phyloP scores from a whole-genome alignment of 139 green algal species.

The Micractinium sp. region DNA sequence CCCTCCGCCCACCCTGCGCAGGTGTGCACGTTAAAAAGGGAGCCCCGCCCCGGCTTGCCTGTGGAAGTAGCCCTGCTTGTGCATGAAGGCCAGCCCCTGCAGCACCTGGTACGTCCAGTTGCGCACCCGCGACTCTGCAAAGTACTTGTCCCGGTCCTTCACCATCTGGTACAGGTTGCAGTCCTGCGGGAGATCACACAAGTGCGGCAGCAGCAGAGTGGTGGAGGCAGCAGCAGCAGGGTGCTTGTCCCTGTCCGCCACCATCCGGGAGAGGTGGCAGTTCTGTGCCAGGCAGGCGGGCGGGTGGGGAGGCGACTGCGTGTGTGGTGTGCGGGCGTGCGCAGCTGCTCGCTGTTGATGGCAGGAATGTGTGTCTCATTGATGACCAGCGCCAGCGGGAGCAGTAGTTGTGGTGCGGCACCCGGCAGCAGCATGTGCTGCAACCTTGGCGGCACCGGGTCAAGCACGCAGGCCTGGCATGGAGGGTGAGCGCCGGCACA shows the following conservation, averaged over 20 bases:
- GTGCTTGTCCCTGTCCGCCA: too few relatives aligned
- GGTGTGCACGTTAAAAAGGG: background rate
- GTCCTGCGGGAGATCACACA: conserved; percentile 56
- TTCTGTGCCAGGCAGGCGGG: too few relatives aligned
- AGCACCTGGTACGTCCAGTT: conserved; percentile 93
- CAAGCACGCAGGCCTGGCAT: background rate
- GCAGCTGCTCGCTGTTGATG: too few relatives aligned
- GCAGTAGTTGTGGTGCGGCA: background rate
- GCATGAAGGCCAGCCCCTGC: conserved; percentile 91
- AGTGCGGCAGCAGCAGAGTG: too few relatives aligned
- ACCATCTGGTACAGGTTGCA: conserved; percentile 97
- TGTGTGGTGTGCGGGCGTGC: too few relatives aligned
- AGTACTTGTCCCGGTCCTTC: conserved; percentile 87
- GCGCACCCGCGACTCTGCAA: conserved; percentile 82
- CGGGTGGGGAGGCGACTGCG: too few relatives aligned
- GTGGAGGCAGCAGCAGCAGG: too few relatives aligned
- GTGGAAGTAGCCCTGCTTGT: conserved; percentile 97
- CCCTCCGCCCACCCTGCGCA: background rate
- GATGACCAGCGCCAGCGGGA: too few relatives aligned
- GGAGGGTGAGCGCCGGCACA: too few relatives aligned
- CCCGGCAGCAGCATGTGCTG: background rate
- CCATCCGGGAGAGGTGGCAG: too few relatives aligned
- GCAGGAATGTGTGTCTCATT: too few relatives aligned
- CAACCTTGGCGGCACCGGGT: too few relatives aligned
- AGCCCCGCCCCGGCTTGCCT: conserved; percentile 24